Evolutionary conservation across 306 rosid species (phyloP).

Genomic region (Lathyrus sativus): DNA sequence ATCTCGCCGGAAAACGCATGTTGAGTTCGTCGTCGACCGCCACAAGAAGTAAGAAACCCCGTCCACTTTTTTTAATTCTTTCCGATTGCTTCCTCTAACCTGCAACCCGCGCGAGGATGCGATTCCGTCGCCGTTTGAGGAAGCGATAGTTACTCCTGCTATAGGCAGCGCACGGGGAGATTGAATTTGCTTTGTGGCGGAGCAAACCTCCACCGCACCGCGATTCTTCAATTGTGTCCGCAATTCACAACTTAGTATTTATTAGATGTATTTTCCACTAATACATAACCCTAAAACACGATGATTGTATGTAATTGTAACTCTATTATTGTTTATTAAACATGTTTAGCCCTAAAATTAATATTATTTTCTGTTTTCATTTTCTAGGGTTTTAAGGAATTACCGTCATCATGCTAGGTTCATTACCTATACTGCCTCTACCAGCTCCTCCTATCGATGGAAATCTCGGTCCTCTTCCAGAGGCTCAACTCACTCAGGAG

Average conservation of each 20-base stretch:
- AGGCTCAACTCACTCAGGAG: conserved; percentile 52
- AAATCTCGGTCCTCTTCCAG: conserved; percentile 63
- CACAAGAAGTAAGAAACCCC: not conserved
- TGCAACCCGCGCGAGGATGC: not conserved
- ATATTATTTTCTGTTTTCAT: not conserved
- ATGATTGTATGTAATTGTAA: not conserved
- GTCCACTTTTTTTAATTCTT: not conserved
- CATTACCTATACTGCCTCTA: conserved; percentile 78
- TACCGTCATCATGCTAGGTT: conserved; percentile 55
- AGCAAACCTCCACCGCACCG: not conserved
- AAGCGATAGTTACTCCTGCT: not conserved
- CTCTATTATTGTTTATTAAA: not conserved
- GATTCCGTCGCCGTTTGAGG: not conserved
- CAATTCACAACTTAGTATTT: not conserved
- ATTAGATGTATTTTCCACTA: not conserved
- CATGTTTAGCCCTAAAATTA: not conserved
- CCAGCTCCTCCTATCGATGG: conserved; percentile 89
- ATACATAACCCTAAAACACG: too few species aligned
- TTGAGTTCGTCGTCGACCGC: not conserved
- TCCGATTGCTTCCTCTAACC: not conserved
- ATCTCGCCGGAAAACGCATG: not conserved
- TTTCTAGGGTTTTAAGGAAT: conserved; percentile 23
- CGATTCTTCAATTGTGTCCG: not conserved
- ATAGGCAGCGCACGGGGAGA: not conserved
- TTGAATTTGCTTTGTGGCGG: not conserved